Evolutionary conservation across 2,329 filamentous ascomycete genomes (phyloP), one percentile per base, ranked within the genome.

Genomic region (Penicillium sp.): DNA sequence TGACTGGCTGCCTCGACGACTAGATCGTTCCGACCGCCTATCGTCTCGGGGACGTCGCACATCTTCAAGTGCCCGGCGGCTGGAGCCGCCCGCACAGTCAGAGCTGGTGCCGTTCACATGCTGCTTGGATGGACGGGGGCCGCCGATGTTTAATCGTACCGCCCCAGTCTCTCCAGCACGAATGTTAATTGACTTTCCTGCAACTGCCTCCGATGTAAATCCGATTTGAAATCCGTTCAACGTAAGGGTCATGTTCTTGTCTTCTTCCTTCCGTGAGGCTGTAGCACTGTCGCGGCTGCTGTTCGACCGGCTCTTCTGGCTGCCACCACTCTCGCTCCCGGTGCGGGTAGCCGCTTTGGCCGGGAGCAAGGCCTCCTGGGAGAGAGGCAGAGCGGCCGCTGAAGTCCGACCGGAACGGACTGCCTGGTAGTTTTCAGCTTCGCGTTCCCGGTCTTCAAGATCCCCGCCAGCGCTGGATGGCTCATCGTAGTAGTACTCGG

Each of bases 361-460:
- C 32, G 70, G 67, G 36, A 68, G 60, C 40, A 75, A 55, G 3
- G 69, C 64, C 55, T 74, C 73, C 4, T 64, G 57, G 2, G 71
- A 74, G 30, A 72, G 58, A n/a, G 72, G 68, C 13, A 68, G 51
- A 6, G 63, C 57, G 16, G 61, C 58, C 14, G 57, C 48, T 4
- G 60, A 45, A 9, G 39, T 7, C 30, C 66, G 66, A 38, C 62
- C 63, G 6, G 69, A 59, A 26, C 67, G 66, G 7, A 64, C 60
- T n/a, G 69, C 72, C 57, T 76, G 74, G 54, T 77, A 76, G 50
- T 70, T 66, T 57, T 76, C 74, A 4, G 65, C 69, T 40, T 65
- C 68, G 1, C 69, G 66, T 18, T 73, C 68, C 48, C 71, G 73
- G 27, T 73, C 67, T 50, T 74, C 74, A n/a, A 75, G 58, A 19